Evolutionary conservation across 768 basidiomycete species (phyloP), one percentile per base, ranked within the genome.

Genomic region (Termitomyces sp.): DNA sequence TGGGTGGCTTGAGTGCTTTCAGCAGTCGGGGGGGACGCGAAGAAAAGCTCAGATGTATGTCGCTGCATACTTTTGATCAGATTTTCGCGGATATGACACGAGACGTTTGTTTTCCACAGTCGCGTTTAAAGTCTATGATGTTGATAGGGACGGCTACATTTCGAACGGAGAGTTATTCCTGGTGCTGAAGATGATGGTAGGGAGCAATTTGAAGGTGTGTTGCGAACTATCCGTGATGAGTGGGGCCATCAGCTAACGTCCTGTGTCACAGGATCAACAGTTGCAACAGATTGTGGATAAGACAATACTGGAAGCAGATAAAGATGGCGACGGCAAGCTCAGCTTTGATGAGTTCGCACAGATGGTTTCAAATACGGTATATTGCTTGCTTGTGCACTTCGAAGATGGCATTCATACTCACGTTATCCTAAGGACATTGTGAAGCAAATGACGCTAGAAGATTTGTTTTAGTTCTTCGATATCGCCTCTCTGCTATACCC

Each of bases 111-210:
- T 41, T 47, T 37, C 43, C 54, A 58, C 61, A 99, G 97, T 99
- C 67, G 97, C 97, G 26, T 99, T 99, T 85, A 98, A 98, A 70
- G 97, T 99, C 50, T 99, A 99, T 65, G 97, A 99, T 68, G 92
- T 99, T 68, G 97, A 99, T 70, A 82, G 97, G 51, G 97, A 99
- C 67, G 94, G 94, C 8, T 99, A 73, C 73, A 99, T 99, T 70
- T 97, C 94, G 12, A 99, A 99, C 67, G 97, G 97, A 55, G 97
- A 99, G 73, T 83, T 99, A 31, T 99, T 98, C 77, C 76, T 99
- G 47, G 97, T 99, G 40, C 77, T 99, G 62, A 99, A 99, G 81
- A 98, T 98, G 93, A 99, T 99, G 97, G 97, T 98, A 50, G 97
- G 97, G 35, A 98, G 90, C 71, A 99, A 99, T 72, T 77, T 99